A percentile compares a stretch with the other conserved stretches of the same genome.
These are phyloP conservation scores for Cyberlindnera euphorbiiphila DNA, from an alignment of 805 yeast species.

Conservation along the genomic window DNA sequence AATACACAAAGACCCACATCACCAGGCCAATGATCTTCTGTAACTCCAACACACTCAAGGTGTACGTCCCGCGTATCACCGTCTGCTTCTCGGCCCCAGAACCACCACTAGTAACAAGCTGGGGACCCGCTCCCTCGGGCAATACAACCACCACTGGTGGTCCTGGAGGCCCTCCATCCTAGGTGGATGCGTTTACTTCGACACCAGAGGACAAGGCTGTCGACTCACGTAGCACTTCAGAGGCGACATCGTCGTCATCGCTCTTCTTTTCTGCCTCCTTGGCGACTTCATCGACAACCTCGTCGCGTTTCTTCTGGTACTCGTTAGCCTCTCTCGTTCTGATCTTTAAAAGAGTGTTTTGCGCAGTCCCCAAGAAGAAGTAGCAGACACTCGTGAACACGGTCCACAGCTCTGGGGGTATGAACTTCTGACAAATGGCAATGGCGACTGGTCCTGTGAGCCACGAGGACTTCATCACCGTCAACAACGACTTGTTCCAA, in stretches of 20 bases:
- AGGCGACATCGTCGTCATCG: slow-evolving; percentile 12
- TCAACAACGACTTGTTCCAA: slow-evolving; percentile 39
- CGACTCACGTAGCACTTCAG: slow-evolving; percentile 13
- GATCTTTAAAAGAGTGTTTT: slow-evolving; percentile 51
- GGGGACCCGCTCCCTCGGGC: too few species aligned
- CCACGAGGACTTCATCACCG: slow-evolving; percentile 50
- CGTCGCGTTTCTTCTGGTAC: slow-evolving; percentile 20
- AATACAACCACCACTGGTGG: too few species aligned
- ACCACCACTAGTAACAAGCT: too few species aligned
- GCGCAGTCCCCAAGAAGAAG: slow-evolving; percentile 58
- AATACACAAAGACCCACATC: slow-evolving; percentile 10
- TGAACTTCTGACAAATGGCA: slow-evolving; percentile 51
- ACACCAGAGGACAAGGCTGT: slow-evolving; percentile 4
- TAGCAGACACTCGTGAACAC: slow-evolving; percentile 56
- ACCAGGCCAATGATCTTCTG: slow-evolving; percentile 10
- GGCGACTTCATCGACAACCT: slow-evolving; percentile 20
- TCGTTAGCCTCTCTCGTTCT: slow-evolving; percentile 25
- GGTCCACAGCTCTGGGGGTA: slow-evolving; percentile 61
- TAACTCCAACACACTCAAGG: slow-evolving; percentile 3
- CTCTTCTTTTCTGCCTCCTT: slow-evolving; percentile 9
- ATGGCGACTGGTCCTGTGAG: slow-evolving; percentile 50
- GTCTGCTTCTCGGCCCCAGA: too few species aligned
- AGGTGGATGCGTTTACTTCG: too few species aligned
- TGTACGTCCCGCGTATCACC: too few species aligned
- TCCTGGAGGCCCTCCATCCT: too few species aligned